A percentile compares a stretch with the other conserved stretches of the same genome.
Conservation (phyloP, 1,284 basidiomycete genomes). For the Irpex sp. region DNA sequence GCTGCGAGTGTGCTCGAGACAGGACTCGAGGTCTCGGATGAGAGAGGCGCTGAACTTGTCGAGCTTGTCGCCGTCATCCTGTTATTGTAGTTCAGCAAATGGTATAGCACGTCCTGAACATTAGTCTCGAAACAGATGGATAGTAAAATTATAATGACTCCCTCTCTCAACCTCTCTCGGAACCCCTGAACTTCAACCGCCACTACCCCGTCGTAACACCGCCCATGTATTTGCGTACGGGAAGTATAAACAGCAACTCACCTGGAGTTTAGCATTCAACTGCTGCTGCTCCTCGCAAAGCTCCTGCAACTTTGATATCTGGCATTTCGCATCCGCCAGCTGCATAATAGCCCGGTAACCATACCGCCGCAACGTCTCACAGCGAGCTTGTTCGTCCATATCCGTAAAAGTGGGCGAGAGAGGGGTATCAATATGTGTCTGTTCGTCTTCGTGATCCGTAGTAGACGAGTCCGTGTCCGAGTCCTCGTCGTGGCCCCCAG, state of each 20-base stretch:
- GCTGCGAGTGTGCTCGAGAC: neutral
- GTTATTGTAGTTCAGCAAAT: neutral
- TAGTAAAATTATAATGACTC: neutral
- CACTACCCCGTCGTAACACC: neutral
- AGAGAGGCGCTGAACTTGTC: neutral
- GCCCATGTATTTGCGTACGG: neutral
- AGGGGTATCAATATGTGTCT: neutral
- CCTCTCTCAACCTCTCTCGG: neutral
- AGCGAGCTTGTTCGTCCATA: neutral
- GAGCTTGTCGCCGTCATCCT: conserved; percentile 5
- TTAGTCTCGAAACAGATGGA: neutral
- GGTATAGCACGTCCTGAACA: neutral
- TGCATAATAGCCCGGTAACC: conserved; percentile 11
- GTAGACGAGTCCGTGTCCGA: neutral
- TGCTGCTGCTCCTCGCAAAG: neutral
- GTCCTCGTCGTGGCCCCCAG: neutral
- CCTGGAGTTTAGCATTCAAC: conserved; percentile 6
- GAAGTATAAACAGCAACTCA: neutral
- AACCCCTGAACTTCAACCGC: neutral
- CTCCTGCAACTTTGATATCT: neutral
- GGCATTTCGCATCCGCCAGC: conserved; percentile 8
- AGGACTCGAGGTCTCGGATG: neutral
- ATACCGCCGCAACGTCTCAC: neutral
- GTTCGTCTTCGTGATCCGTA: neutral
- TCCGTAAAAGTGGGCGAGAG: neutral